These are phyloP conservation scores for Pontederia paniculata DNA, from an alignment of 176 grass and related monocot species.

Conservation along the genomic window DNA sequence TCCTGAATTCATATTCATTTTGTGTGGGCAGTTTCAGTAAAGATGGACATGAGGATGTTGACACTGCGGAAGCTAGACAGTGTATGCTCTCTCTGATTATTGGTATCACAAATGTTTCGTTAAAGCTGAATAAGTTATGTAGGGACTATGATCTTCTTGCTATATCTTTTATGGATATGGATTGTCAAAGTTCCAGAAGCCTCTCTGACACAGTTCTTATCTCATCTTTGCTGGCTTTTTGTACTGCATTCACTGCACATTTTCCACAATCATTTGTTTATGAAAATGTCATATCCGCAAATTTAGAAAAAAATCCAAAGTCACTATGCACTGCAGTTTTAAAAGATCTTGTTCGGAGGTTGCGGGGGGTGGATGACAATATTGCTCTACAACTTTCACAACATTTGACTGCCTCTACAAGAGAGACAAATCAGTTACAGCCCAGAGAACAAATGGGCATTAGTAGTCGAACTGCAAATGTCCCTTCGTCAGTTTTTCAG, in stretches of 20 bases:
- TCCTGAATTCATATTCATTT: constrained; percentile 26
- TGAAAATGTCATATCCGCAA: constrained; percentile 11
- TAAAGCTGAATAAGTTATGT: constrained; percentile 43
- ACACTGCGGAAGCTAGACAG: constrained; percentile 20
- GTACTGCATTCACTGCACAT: constrained; percentile 41
- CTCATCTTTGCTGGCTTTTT: constrained; percentile 72
- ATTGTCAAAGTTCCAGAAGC: constrained; percentile 34
- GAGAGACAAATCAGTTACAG: constrained; percentile 24
- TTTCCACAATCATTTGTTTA: constrained; percentile 23
- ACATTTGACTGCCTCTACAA: constrained; percentile 24
- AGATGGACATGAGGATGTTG: constrained; percentile 6
- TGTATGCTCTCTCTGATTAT: constrained; percentile 20
- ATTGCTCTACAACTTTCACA: constrained; percentile 30
- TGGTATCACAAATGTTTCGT: constrained; percentile 44
- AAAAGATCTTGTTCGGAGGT: constrained; percentile 51
- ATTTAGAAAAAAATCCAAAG: constrained; percentile 7
- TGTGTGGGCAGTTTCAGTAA: background rate
- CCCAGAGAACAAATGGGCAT: constrained; percentile 20
- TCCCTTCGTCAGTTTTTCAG: constrained; percentile 34
- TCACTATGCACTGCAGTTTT: constrained; percentile 37
- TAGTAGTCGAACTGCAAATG: constrained; percentile 28
- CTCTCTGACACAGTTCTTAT: constrained; percentile 53
- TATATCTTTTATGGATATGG: constrained; percentile 61
- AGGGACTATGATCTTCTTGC: constrained; percentile 73
- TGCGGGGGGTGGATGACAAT: constrained; percentile 29